phyloP scores from a whole-genome alignment of 2,329 filamentous ascomycete genomes.

The Cordyceps pruinosa region DNA sequence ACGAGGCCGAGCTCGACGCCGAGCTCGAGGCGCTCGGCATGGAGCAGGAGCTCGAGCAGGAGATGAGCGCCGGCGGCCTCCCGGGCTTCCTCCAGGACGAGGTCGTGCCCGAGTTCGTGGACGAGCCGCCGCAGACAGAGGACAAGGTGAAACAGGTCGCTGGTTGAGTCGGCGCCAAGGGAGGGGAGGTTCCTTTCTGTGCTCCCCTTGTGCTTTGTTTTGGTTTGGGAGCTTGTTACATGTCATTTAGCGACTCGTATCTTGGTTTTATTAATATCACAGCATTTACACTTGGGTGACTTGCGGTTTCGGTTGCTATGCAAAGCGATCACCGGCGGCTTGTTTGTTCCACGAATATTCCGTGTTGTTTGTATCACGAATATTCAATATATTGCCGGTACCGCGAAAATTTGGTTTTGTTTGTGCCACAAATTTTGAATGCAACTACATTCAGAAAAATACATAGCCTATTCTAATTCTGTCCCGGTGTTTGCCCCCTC shows the following conservation, averaged over 20 bases:
- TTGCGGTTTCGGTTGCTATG: no score
- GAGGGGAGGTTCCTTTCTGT: no score
- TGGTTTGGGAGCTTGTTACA: background rate
- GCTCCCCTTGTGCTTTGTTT: background rate
- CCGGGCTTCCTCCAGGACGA: constrained; percentile 90
- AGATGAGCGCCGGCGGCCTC: constrained; percentile 51
- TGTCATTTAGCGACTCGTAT: constrained; percentile 4
- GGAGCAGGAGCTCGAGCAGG: constrained; percentile 81
- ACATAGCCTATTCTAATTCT: background rate
- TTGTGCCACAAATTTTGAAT: background rate
- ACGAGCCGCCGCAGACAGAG: constrained; percentile 70
- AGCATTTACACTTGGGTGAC: background rate
- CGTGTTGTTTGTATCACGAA: background rate
- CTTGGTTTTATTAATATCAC: background rate
- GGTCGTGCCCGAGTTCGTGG: constrained; percentile 79
- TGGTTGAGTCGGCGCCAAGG: constrained; percentile 34
- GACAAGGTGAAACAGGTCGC: constrained; percentile 79
- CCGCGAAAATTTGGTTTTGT: background rate
- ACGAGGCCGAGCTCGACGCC: constrained; percentile 92
- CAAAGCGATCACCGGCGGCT: no score
- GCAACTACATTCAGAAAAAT: background rate
- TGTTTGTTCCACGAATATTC: background rate
- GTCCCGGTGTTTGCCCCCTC: background rate
- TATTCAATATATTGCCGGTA: background rate
- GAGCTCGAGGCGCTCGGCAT: constrained; percentile 91